Evolutionary conservation across 352 stramenopile species (phyloP).

Genomic region (Pythium guiyangense): DNA sequence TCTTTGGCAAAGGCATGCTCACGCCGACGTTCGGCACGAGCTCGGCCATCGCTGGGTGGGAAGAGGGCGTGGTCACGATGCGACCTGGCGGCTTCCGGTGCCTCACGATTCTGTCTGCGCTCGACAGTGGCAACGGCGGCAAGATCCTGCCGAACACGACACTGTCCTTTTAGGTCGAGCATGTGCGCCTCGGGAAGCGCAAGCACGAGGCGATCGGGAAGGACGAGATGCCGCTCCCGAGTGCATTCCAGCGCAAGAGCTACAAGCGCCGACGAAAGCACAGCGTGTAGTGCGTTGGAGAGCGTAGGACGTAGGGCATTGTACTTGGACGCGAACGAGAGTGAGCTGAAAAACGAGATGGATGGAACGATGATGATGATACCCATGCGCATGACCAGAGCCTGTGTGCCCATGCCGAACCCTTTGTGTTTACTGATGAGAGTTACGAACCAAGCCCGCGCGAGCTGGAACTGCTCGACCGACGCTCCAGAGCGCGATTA

Average conservation of each 20-base stretch:
- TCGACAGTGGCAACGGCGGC: slow-evolving; percentile 54
- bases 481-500: too few relatives aligned
- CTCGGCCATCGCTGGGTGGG: slow-evolving; percentile 75
- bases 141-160: slow-evolving; percentile 79
- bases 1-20: slow-evolving; percentile 80
- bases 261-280: slow-evolving; percentile 19
- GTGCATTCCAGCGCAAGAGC: slow-evolving; percentile 65
- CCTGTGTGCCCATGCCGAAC: too few relatives aligned
- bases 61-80: slow-evolving; percentile 79
- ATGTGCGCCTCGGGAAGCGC: slow-evolving; percentile 71
- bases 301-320: background rate
- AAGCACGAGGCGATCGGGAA: slow-evolving; percentile 53
- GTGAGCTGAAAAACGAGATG: too few relatives aligned
- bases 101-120: slow-evolving; percentile 55
- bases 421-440: too few relatives aligned
- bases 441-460: too few relatives aligned
- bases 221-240: slow-evolving; percentile 69
- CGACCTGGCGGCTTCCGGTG: slow-evolving; percentile 46
- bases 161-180: slow-evolving; percentile 75
- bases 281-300: slow-evolving; percentile 9
- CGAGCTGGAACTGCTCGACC: too few relatives aligned
- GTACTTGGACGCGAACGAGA: too few relatives aligned
- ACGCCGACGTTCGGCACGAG: slow-evolving; percentile 52
- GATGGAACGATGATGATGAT: too few relatives aligned
- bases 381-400: too few relatives aligned